Base-by-base conservation (phyloP, 768 basidiomycete genomes). In the Pleurotus sapidus region DNA sequence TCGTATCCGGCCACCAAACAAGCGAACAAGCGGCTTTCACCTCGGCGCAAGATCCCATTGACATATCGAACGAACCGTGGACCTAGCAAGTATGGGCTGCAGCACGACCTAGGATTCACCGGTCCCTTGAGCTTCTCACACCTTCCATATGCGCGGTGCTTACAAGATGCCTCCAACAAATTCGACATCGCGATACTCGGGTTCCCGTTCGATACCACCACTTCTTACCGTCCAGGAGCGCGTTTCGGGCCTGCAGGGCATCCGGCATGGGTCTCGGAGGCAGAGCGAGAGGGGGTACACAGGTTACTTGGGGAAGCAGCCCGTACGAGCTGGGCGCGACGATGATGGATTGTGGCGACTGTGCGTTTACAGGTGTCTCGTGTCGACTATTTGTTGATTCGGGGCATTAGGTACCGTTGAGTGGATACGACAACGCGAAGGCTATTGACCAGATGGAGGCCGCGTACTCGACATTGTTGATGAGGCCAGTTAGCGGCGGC, bases 401-500 rank as follows among this genome's bases (percentile, higher is more conserved):
- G 17, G 58, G 27, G 15, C 4, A 51, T n/a, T n/a, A 67, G 65
- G 66, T 63, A 1, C 66, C 65, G n/a, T 39, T 67, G 15, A 58
- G 69, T 34, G 80, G 84, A 0, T 86, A 80, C 60, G 86, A 90
- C 68, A 83, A 86, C 60, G 74, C 75, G 0, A 72, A 84, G 17
- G 88, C 88, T 3, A 68, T 89, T 24, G 83, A 85, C 58, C 86
- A 88, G 64, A 84, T 89, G 74, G 79, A 86, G 63, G 78, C 80
- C 8, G 88, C 87, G 5, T 89, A 89, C 62, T 69, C 75, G 8
- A 82, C 83, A 0, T 68, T 89, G n/a, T 70, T 89, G 3, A 69
- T 70, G n/a, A 74, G 84, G 7, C 73, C 77, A 0, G 71, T 80
- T 4, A 40, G 46, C 14, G 65, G 67, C 39, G 63, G 55, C 11